A percentile compares a stretch with the other conserved stretches of the same genome.
These are phyloP conservation scores for Cyberlindnera galapagoensis DNA, from an alignment of 805 yeast species.

Conservation along the genomic window DNA sequence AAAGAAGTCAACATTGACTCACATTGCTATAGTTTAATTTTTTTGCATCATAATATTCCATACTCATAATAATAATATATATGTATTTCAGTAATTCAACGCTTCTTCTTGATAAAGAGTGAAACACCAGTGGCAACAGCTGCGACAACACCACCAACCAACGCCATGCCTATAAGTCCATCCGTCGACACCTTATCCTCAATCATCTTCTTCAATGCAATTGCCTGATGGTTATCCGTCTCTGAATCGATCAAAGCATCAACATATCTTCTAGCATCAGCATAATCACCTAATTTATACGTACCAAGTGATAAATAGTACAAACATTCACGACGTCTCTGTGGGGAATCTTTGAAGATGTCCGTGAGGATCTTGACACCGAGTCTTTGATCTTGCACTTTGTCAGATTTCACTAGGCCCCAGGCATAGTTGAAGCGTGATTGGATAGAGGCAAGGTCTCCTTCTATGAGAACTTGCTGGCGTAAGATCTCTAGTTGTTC, in stretches of 20 bases:
- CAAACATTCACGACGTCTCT: slow-evolving; percentile 81
- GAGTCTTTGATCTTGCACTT: slow-evolving; percentile 57
- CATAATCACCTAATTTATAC: slow-evolving; percentile 79
- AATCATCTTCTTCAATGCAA: slow-evolving; percentile 62
- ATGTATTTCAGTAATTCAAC: slow-evolving; percentile 15
- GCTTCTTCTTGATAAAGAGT: slow-evolving; percentile 30
- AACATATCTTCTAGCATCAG: slow-evolving; percentile 78
- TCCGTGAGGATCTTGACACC: slow-evolving; percentile 75
- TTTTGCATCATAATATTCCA: neutral
- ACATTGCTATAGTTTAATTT: neutral
- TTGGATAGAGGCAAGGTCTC: slow-evolving; percentile 73
- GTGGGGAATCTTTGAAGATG: slow-evolving; percentile 67
- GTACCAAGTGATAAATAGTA: slow-evolving; percentile 86
- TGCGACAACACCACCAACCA: slow-evolving; percentile 82
- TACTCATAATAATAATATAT: neutral
- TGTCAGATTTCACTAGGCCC: slow-evolving; percentile 79
- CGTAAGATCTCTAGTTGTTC: slow-evolving; percentile 73
- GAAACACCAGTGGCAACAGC: slow-evolving; percentile 64
- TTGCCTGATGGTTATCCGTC: slow-evolving; percentile 78
- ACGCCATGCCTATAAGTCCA: slow-evolving; percentile 82
- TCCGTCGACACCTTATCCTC: slow-evolving; percentile 68
- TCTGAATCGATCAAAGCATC: slow-evolving; percentile 73
- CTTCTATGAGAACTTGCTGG: slow-evolving; percentile 73
- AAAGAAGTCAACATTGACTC: slow-evolving; percentile 3
- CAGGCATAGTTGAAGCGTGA: slow-evolving; percentile 92